Evolutionary conservation across 2,329 filamentous ascomycete species (phyloP).

Genomic region (Epichloe brachyelytri): DNA sequence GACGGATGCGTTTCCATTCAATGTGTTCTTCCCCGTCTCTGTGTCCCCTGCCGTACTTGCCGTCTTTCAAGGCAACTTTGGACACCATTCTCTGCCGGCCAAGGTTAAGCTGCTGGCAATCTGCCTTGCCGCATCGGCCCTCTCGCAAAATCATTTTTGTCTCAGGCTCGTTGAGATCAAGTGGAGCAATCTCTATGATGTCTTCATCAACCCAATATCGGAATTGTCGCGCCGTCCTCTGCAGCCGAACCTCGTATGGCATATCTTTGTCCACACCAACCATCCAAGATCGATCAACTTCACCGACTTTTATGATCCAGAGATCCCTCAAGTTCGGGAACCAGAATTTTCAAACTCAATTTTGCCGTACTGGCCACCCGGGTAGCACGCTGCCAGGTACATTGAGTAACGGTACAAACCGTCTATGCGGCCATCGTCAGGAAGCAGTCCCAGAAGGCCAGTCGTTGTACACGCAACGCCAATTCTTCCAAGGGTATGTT

Average conservation of each 20-base stretch:
- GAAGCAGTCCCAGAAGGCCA: constrained; percentile 28
- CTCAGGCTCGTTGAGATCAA: constrained; percentile 22
- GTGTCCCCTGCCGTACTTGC: constrained; percentile 15
- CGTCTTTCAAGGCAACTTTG: constrained; percentile 24
- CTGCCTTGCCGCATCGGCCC: constrained; percentile 21
- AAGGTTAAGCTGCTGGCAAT: constrained; percentile 23
- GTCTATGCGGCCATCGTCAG: constrained; percentile 24
- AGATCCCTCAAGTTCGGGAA: constrained; percentile 25
- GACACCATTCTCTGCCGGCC: constrained; percentile 25
- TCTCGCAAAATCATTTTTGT: constrained; percentile 20
- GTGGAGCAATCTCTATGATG: constrained; percentile 24
- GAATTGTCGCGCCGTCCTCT: constrained; percentile 23
- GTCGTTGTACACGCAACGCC: constrained; percentile 19
- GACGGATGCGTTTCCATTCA: constrained; percentile 20
- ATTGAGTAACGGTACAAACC: constrained; percentile 20
- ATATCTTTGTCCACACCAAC: constrained; percentile 19
- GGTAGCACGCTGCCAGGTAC: constrained; percentile 22
- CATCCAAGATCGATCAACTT: constrained; percentile 24
- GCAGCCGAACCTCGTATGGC: constrained; percentile 17
- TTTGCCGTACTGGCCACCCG: constrained; percentile 17
- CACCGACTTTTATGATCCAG: constrained; percentile 27
- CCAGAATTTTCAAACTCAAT: constrained; percentile 25
- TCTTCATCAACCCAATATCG: constrained; percentile 26
- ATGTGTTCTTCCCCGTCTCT: constrained; percentile 9
- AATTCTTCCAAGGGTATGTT: constrained; percentile 21